phyloP scores from a whole-genome alignment of 1,284 basidiomycete species.

The Microbotryum saponariae region DNA sequence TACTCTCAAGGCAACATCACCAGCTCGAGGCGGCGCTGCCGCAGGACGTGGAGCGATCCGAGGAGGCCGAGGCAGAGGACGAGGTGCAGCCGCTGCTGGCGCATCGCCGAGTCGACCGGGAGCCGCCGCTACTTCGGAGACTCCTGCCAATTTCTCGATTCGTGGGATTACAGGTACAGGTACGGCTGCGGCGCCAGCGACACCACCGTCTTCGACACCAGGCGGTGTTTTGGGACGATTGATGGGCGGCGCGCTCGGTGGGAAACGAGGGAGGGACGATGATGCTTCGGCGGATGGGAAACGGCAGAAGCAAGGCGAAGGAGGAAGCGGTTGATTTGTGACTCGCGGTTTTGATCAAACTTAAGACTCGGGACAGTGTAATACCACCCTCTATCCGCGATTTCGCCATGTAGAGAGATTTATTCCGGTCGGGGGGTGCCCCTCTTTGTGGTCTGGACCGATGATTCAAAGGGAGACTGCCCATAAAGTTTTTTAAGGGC shows the following conservation, averaged over 20 bases:
- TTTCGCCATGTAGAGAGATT: too few species aligned
- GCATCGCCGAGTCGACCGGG: background rate
- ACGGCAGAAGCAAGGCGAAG: too few species aligned
- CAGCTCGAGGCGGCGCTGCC: slow-evolving; percentile 1
- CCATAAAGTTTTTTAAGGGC: too few species aligned
- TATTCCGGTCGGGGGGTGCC: too few species aligned
- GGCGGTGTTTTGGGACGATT: background rate
- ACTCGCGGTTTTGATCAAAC: too few species aligned
- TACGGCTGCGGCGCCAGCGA: background rate
- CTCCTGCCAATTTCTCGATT: background rate
- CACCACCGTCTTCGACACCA: background rate
- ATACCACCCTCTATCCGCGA: too few species aligned
- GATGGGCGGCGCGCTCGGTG: background rate
- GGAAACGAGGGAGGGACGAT: too few species aligned
- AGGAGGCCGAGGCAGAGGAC: background rate
- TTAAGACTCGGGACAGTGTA: too few species aligned
- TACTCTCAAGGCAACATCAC: background rate
- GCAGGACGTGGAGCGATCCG: background rate
- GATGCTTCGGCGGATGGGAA: too few species aligned
- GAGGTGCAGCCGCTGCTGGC: background rate
- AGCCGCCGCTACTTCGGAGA: background rate
- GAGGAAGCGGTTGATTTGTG: too few species aligned
- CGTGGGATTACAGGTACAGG: background rate
- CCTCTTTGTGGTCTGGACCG: too few species aligned
- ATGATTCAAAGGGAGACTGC: too few species aligned